These are phyloP conservation scores for Microsporum audouinii DNA, from an alignment of 2,329 filamentous ascomycete species.

Conservation along the genomic window DNA sequence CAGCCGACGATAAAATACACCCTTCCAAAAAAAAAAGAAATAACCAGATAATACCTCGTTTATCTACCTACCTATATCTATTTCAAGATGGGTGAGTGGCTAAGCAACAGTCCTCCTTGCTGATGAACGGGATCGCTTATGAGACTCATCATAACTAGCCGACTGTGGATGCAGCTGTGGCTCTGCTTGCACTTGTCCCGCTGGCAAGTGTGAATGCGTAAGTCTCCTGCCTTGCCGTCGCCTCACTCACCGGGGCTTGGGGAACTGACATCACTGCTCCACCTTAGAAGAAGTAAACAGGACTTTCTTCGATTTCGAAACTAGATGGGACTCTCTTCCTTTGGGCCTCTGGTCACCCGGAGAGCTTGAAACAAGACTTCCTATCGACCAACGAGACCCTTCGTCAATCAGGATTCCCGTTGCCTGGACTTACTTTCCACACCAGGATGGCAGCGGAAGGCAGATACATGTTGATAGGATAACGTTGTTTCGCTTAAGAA, in stretches of 20 bases:
- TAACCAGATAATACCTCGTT: not conserved
- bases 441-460: not conserved
- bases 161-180: constrained; percentile 34
- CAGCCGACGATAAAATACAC: not conserved
- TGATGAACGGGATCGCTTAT: not conserved
- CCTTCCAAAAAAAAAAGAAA: not conserved
- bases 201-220: constrained; percentile 33
- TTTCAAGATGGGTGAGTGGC: not conserved
- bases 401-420: not conserved
- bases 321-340: not conserved
- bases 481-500: not conserved
- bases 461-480: not conserved
- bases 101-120: not conserved
- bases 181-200: constrained; percentile 32
- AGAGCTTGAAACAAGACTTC: not conserved
- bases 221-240: constrained; percentile 10
- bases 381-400: not conserved
- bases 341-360: not conserved
- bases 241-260: not conserved
- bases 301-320: not conserved
- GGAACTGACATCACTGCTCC: too few relatives aligned
- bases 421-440: not conserved
- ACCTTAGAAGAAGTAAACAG: not conserved
- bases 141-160: constrained; percentile 5
- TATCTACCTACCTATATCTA: not conserved